Percentiles rank a stretch among this genome's conserved stretches.
Evolutionary conservation across 305 asterid species (phyloP).

Genomic region (Fraxinus greggii): DNA sequence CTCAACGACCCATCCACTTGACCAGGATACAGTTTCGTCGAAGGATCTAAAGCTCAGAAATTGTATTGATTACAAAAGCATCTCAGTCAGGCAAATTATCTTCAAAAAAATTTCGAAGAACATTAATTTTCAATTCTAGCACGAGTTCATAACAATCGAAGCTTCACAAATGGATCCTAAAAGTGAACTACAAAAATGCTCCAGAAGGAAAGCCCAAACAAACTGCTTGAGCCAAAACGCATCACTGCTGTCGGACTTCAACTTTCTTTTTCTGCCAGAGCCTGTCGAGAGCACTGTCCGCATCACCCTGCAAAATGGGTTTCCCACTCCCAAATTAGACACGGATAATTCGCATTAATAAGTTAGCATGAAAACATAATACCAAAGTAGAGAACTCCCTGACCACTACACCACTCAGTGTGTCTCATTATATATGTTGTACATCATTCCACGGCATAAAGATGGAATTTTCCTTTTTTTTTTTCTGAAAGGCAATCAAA

Average conservation of each 20-base stretch:
- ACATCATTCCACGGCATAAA: background rate
- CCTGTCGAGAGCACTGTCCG: background rate
- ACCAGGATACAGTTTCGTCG: background rate
- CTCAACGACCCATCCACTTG: background rate
- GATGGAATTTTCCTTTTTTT: too few species aligned
- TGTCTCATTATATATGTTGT: background rate
- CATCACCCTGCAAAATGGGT: background rate
- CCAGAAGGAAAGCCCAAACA: background rate
- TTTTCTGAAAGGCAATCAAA: too few species aligned
- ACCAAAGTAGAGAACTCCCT: background rate
- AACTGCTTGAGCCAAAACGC: background rate
- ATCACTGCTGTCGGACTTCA: slow-evolving; percentile 3
- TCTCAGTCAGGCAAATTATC: background rate
- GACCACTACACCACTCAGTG: background rate
- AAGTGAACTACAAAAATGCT: background rate
- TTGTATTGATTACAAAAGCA: background rate
- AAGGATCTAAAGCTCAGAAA: background rate
- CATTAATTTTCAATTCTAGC: background rate
- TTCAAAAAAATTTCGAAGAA: background rate
- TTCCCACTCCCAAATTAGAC: background rate
- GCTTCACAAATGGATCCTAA: background rate
- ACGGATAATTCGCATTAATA: background rate
- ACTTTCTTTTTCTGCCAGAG: slow-evolving; percentile 2
- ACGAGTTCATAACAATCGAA: background rate
- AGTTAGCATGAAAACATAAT: background rate